Evolutionary conservation across 306 rosid species (phyloP).

Genomic region (Pachyrhizus erosus): DNA sequence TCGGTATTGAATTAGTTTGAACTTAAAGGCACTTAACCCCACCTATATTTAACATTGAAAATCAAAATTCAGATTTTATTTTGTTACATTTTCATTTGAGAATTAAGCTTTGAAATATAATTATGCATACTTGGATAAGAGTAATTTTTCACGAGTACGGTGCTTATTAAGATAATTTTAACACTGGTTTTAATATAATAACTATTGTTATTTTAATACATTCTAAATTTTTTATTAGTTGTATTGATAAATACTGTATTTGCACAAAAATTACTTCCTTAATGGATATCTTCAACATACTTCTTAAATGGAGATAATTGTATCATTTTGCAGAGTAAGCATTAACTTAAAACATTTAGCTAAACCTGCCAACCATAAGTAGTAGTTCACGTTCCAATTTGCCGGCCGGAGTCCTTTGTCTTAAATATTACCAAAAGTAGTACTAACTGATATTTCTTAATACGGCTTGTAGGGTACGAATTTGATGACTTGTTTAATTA

Average conservation of each 20-base stretch:
- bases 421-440: neutral
- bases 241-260: neutral
- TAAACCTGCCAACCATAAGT: neutral
- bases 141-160: neutral
- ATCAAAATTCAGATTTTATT: neutral
- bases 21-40: neutral
- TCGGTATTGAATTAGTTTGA: constrained; percentile 11
- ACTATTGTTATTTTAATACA: neutral
- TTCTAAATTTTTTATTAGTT: neutral
- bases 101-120: neutral
- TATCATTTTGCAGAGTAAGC: neutral
- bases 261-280: neutral
- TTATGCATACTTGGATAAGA: neutral
- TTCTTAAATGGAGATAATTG: neutral
- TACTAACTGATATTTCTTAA: neutral
- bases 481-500: neutral
- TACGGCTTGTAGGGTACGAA: neutral
- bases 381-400: neutral
- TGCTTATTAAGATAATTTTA: neutral
- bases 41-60: neutral
- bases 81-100: neutral
- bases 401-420: neutral
- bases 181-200: neutral
- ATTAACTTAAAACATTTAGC: neutral
- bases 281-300: neutral